Percentiles rank a stretch among this genome's conserved stretches.
These are phyloP conservation scores for Rhipidocladum racemiflorum DNA, from an alignment of 176 grass and related monocot species.

Conservation along the genomic window DNA sequence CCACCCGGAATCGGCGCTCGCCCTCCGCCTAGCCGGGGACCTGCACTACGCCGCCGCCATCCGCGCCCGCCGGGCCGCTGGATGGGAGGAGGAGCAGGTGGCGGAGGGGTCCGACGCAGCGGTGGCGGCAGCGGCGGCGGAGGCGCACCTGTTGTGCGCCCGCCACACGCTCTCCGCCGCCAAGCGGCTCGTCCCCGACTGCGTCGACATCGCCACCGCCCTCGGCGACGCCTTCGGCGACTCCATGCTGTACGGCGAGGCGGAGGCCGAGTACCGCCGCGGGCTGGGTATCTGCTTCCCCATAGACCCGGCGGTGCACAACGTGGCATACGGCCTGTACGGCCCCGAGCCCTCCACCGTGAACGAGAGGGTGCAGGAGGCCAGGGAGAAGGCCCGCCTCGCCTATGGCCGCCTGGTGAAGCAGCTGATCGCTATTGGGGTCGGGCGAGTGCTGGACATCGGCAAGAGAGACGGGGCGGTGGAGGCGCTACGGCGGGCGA, in stretches of 20 bases:
- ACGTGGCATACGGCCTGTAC: constrained; percentile 21
- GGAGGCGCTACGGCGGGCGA: not conserved
- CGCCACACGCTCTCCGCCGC: not conserved
- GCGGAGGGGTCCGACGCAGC: not conserved
- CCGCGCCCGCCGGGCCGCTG: not conserved
- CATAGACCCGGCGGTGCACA: constrained; percentile 24
- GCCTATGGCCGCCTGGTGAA: not conserved
- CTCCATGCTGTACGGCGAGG: not conserved
- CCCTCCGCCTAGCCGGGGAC: constrained; percentile 14
- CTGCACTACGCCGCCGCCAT: not conserved
- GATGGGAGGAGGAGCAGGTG: not conserved
- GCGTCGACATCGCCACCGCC: constrained; percentile 27
- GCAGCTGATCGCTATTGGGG: not conserved
- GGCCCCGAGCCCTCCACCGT: not conserved
- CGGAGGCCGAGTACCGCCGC: constrained; percentile 15
- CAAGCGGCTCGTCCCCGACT: constrained; percentile 16
- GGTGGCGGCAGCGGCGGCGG: not conserved
- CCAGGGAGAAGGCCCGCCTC: not conserved
- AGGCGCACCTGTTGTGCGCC: not conserved
- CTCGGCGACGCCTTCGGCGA: constrained; percentile 15
- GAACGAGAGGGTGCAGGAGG: not conserved
- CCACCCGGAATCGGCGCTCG: not conserved
- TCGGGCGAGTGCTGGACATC: not conserved
- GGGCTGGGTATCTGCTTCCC: not conserved
- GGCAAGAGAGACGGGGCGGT: not conserved